Percentiles rank a stretch among this genome's conserved stretches.
phyloP scores from a whole-genome alignment of 345 rosid genomes.

The Noccaea bulbosa region DNA sequence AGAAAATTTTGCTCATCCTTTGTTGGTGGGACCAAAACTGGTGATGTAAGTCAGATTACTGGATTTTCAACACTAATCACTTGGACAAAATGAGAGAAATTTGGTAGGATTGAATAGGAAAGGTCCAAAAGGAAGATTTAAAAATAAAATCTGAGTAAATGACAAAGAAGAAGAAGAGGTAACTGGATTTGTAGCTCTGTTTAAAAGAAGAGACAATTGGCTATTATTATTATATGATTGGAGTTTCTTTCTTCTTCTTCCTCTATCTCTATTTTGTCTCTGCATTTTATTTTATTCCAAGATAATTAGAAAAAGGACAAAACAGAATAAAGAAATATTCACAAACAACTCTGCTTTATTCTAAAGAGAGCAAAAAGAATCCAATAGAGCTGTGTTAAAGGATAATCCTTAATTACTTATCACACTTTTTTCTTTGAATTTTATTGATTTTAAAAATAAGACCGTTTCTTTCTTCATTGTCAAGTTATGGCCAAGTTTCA shows the following conservation, averaged over 20 bases:
- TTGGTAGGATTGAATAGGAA: slow-evolving; percentile 31
- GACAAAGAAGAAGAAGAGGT: slow-evolving; percentile 39
- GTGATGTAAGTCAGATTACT: slow-evolving; percentile 26
- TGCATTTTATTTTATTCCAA: not conserved
- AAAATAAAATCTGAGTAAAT: slow-evolving; percentile 10
- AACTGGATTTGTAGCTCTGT: slow-evolving; percentile 34
- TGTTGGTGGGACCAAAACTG: slow-evolving; percentile 35
- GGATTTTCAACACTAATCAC: slow-evolving; percentile 31
- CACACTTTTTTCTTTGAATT: slow-evolving; percentile 6
- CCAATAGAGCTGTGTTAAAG: slow-evolving; percentile 31
- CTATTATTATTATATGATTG: slow-evolving; percentile 38
- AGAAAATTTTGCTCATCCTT: slow-evolving; percentile 37
- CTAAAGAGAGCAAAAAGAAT: slow-evolving; percentile 42
- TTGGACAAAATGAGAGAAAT: slow-evolving; percentile 27
- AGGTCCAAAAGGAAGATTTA: slow-evolving; percentile 27
- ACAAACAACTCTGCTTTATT: slow-evolving; percentile 45
- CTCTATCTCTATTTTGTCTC: slow-evolving; percentile 25
- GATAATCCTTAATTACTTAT: slow-evolving; percentile 22
- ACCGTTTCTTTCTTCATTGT: slow-evolving; percentile 43
- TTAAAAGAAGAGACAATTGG: slow-evolving; percentile 37
- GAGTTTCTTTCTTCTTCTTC: slow-evolving; percentile 33
- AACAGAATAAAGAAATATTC: slow-evolving; percentile 40
- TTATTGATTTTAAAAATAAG: slow-evolving; percentile 22
- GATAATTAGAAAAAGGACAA: not conserved
- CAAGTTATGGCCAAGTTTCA: slow-evolving; percentile 39